phyloP scores from a whole-genome alignment of 139 green algal genomes.

The Auxenochlorella protothecoides region DNA sequence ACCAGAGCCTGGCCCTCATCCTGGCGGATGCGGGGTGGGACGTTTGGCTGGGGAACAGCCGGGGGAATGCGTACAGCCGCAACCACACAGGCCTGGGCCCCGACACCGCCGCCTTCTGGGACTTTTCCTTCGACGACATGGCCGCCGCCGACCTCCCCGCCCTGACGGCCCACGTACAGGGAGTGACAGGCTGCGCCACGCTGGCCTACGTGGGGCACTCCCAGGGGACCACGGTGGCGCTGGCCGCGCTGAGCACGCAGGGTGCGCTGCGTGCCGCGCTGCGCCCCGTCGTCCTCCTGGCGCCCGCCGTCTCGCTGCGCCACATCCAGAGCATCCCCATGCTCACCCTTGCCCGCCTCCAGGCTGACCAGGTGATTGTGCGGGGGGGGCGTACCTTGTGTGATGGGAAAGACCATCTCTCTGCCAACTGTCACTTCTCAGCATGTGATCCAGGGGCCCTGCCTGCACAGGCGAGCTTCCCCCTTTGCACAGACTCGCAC shows the following conservation, averaged over 20 bases:
- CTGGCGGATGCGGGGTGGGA: conserved; percentile 55
- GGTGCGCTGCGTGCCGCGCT: conserved; percentile 27
- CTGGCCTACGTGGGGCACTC: conserved; percentile 29
- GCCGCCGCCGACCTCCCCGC: conserved; percentile 58
- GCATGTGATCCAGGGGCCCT: too few species aligned
- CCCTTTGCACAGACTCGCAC: too few species aligned
- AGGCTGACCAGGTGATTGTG: conserved; percentile 25
- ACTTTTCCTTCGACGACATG: conserved; percentile 49
- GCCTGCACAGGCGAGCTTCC: too few species aligned
- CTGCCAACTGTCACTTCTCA: conserved; percentile 6
- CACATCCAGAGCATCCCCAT: conserved; percentile 29
- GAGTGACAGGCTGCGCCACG: too few species aligned
- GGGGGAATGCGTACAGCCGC: conserved; percentile 44
- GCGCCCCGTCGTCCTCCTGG: conserved; percentile 40
- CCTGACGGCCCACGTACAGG: conserved; percentile 34
- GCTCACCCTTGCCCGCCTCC: conserved; percentile 15
- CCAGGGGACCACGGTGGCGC: conserved; percentile 50
- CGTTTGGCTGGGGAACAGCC: conserved; percentile 37
- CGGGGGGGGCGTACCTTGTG: not conserved
- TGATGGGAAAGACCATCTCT: too few species aligned
- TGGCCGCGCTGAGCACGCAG: conserved; percentile 41
- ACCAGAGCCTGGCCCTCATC: conserved; percentile 61
- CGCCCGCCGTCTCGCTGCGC: conserved; percentile 45
- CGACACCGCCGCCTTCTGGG: conserved; percentile 37
- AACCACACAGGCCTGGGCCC: conserved; percentile 42